Conservation (phyloP, 202 grass and related monocot genomes). For the Dendrocalamus latiflorus region DNA sequence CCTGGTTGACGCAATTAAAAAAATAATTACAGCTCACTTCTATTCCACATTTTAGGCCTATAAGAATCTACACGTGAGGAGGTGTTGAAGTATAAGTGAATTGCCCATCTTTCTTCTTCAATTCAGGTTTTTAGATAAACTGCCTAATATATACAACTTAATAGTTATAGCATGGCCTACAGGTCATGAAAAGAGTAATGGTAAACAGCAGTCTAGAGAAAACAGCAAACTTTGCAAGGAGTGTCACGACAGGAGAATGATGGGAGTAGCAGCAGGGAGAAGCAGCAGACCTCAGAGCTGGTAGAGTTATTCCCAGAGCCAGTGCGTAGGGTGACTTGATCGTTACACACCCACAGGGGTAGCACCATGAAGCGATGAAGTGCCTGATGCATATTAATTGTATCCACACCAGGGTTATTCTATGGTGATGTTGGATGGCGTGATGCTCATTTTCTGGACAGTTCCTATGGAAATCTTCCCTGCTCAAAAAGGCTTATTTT, state of each 20-base stretch:
- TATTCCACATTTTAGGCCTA: too few species aligned
- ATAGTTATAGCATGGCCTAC: neutral
- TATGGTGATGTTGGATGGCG: neutral
- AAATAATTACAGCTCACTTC: too few species aligned
- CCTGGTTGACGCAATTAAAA: too few species aligned
- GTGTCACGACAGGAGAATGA: neutral
- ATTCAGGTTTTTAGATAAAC: too few species aligned
- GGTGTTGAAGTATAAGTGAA: too few species aligned
- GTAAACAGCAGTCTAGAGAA: too few species aligned
- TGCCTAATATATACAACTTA: too few species aligned
- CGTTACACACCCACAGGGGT: neutral
- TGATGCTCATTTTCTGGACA: neutral
- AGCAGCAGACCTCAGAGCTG: neutral
- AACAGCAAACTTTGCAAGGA: too few species aligned
- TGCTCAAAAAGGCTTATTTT: too few species aligned
- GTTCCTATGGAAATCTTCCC: neutral
- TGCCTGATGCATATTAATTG: neutral
- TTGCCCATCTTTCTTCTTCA: too few species aligned
- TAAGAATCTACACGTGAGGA: too few species aligned
- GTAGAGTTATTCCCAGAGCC: neutral
- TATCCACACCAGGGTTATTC: neutral
- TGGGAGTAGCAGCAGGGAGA: neutral
- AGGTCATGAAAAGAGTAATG: neutral
- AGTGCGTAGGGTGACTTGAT: neutral
- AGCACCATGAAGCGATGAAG: neutral